These are phyloP conservation scores for Petunia hybrid DNA, from an alignment of 305 asterid genomes.

Conservation along the genomic window DNA sequence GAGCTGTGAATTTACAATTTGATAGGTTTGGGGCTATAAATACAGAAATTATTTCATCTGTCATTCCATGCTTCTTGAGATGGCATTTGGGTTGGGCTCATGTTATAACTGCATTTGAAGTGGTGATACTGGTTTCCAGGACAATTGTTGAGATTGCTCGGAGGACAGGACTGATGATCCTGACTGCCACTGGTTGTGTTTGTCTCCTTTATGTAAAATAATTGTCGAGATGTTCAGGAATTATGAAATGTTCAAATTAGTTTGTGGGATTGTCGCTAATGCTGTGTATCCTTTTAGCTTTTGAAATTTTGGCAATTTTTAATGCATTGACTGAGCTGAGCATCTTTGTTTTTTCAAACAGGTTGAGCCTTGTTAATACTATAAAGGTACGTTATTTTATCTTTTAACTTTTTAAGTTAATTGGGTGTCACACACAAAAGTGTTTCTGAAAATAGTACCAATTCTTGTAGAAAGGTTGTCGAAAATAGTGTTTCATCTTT, in stretches of 20 bases:
- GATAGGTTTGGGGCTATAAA: constrained; percentile 1
- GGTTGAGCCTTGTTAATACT: constrained; percentile 41
- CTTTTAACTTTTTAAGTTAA: constrained; percentile 1
- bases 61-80: constrained; percentile 1
- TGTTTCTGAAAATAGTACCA: not conserved
- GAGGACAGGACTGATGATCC: not conserved
- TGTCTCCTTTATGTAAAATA: not conserved
- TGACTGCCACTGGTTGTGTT: not conserved
- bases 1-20: not conserved
- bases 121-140: not conserved
- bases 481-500: not conserved
- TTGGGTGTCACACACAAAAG: not conserved
- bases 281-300: not conserved
- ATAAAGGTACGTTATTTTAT: constrained; percentile 46
- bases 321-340: constrained; percentile 18
- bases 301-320: constrained; percentile 20
- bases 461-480: not conserved
- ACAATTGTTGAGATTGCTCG: not conserved
- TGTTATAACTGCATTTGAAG: not conserved
- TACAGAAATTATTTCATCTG: not conserved
- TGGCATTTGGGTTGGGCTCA: not conserved
- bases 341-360: not conserved
- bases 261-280: not conserved
- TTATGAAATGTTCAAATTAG: not conserved
- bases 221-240: not conserved